Conservation (phyloP, 345 rosid genomes). For the Hirschfeldia incana region DNA sequence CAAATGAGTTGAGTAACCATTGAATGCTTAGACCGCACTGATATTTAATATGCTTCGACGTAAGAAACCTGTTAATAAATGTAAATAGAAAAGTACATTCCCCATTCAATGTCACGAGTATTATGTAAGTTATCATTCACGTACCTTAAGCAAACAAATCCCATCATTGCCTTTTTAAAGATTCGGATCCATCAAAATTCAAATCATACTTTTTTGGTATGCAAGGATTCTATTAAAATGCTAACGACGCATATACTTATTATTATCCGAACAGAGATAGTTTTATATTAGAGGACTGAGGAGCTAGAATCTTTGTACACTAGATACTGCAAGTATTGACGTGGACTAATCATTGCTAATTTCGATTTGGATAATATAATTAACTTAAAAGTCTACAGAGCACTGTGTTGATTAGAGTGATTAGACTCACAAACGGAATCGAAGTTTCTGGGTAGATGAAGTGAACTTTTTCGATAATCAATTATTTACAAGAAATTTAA, state of each 20-base stretch:
- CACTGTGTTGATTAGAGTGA: background rate
- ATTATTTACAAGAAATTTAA: background rate
- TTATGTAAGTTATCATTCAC: background rate
- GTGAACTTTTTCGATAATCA: background rate
- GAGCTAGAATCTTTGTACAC: background rate
- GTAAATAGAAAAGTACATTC: background rate
- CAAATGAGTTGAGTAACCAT: background rate
- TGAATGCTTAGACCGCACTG: background rate
- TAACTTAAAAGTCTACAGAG: background rate
- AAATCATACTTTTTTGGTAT: background rate
- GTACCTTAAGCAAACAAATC: background rate
- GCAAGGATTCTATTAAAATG: background rate
- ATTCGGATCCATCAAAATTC: background rate
- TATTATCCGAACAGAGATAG: background rate
- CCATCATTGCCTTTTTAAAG: background rate
- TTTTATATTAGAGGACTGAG: background rate
- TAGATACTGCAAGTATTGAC: background rate
- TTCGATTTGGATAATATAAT: background rate
- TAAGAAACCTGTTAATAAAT: background rate
- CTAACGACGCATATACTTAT: background rate
- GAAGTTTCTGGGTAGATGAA: background rate
- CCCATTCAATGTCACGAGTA: constrained; percentile 13
- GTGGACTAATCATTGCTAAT: background rate
- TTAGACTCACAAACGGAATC: background rate
- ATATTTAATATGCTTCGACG: constrained; percentile 2